Evolutionary conservation across 768 basidiomycete genomes (phyloP).

Genomic region (Psilocybe azurescens): DNA sequence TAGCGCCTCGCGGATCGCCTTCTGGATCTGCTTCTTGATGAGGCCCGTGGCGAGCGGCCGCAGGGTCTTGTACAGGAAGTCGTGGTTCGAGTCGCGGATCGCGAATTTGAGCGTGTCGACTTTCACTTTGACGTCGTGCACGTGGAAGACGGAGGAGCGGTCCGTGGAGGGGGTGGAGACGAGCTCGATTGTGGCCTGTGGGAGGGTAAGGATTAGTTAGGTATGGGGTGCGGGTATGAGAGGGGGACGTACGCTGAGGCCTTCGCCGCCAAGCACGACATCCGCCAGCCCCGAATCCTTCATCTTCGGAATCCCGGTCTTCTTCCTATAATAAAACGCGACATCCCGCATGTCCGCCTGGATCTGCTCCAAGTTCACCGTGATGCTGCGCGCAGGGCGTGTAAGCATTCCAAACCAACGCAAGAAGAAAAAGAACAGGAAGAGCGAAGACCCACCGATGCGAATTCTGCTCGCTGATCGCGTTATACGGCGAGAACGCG

Average conservation of each 20-base stretch:
- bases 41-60: conserved; percentile 80
- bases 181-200: conserved; percentile 65
- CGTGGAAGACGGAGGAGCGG: conserved; percentile 71
- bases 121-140: conserved; percentile 75
- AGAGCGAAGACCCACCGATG: conserved; percentile 46
- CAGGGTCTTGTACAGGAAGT: conserved; percentile 85
- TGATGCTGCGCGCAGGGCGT: conserved; percentile 57
- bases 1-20: conserved; percentile 66
- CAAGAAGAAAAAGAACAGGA: neutral
- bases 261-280: conserved; percentile 82
- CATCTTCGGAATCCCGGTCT: conserved; percentile 82
- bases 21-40: conserved; percentile 75
- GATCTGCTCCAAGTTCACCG: conserved; percentile 79
- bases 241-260: conserved; percentile 61
- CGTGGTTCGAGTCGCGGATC: conserved; percentile 92
- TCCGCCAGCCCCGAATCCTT: conserved; percentile 86
- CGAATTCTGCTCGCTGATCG: conserved; percentile 59
- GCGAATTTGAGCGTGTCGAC: conserved; percentile 89
- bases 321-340: conserved; percentile 89
- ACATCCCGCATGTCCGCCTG: conserved; percentile 96
- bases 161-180: conserved; percentile 64
- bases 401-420: too few species aligned
- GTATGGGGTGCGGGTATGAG: neutral
- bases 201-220: neutral
- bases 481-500: conserved; percentile 82